These are phyloP conservation scores for Boletus rubescentipes DNA, from an alignment of 768 basidiomycete species.

Conservation along the genomic window DNA sequence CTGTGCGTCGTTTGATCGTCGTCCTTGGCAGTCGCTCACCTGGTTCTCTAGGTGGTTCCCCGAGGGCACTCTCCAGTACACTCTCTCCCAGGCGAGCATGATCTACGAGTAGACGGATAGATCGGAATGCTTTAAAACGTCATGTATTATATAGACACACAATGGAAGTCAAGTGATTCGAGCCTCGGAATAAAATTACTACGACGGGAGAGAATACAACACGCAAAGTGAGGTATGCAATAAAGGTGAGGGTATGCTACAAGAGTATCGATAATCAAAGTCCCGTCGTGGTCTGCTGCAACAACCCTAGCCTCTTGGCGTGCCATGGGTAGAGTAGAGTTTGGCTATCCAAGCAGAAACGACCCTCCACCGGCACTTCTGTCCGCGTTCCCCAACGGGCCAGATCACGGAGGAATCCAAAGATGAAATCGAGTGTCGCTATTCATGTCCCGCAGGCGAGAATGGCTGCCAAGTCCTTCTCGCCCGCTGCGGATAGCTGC, in stretches of 20 bases:
- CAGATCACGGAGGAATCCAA: constrained; percentile 4
- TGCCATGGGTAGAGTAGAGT: constrained; percentile 24
- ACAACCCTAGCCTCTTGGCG: constrained; percentile 23
- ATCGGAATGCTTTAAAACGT: not conserved
- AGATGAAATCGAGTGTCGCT: not conserved
- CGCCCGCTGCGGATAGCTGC: constrained; percentile 80
- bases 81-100: constrained; percentile 62
- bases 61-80: constrained; percentile 75
- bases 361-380: constrained; percentile 2
- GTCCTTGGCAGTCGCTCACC: constrained; percentile 7
- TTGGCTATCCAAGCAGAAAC: constrained; percentile 9
- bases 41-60: constrained; percentile 77
- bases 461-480: constrained; percentile 79
- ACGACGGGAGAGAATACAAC: not conserved
- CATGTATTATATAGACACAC: constrained; percentile 22
- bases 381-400: constrained; percentile 2
- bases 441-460: constrained; percentile 42
- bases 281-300: constrained; percentile 2
- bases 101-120: constrained; percentile 66
- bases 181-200: constrained; percentile 1
- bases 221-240: constrained; percentile 20
- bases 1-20: constrained; percentile 54
- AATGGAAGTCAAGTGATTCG: not conserved
- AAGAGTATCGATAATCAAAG: constrained; percentile 8
- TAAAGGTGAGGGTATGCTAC: constrained; percentile 27